These are phyloP conservation scores for Trichopus zeylanicus DNA, from an alignment of 116 monocot genomes.

Conservation along the genomic window DNA sequence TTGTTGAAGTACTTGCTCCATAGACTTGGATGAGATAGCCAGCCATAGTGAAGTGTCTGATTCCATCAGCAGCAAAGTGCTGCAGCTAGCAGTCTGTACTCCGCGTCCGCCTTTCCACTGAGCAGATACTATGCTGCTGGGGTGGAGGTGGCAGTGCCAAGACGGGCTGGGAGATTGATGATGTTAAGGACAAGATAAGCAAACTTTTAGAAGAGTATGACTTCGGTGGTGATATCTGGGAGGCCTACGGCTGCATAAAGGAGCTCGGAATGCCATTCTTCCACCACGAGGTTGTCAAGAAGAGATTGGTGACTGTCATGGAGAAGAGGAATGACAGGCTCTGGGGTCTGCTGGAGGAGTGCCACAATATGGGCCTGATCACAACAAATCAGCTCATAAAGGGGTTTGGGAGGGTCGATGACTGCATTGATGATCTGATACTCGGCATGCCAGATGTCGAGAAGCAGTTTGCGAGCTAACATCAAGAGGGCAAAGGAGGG, in stretches of 20 bases:
- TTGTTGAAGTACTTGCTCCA: constrained; percentile 66
- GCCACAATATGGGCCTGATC: constrained; percentile 42
- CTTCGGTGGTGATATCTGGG: constrained; percentile 42
- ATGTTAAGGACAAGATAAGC: constrained; percentile 62
- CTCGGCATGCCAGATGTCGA: constrained; percentile 56
- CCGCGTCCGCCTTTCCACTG: constrained; percentile 37
- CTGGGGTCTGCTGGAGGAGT: constrained; percentile 39
- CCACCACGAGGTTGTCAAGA: constrained; percentile 81
- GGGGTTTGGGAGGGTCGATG: constrained; percentile 56
- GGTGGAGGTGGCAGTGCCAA: constrained; percentile 52
- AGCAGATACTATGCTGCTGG: constrained; percentile 75
- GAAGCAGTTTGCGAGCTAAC: constrained; percentile 32
- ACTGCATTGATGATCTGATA: constrained; percentile 55
- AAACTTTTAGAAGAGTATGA: constrained; percentile 66
- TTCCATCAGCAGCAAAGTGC: constrained; percentile 22
- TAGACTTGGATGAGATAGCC: constrained; percentile 43
- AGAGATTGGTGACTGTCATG: constrained; percentile 46
- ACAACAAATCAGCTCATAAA: constrained; percentile 63
- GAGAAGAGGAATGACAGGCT: constrained; percentile 50
- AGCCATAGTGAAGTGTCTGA: constrained; percentile 7
- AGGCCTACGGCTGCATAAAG: constrained; percentile 73
- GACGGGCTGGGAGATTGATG: constrained; percentile 58
- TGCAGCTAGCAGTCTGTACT: constrained; percentile 43
- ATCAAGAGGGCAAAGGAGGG: constrained; percentile 45
- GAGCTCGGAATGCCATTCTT: constrained; percentile 86